Base-by-base conservation (phyloP, 1,284 basidiomycete species). In the Coniferiporia weirii region DNA sequence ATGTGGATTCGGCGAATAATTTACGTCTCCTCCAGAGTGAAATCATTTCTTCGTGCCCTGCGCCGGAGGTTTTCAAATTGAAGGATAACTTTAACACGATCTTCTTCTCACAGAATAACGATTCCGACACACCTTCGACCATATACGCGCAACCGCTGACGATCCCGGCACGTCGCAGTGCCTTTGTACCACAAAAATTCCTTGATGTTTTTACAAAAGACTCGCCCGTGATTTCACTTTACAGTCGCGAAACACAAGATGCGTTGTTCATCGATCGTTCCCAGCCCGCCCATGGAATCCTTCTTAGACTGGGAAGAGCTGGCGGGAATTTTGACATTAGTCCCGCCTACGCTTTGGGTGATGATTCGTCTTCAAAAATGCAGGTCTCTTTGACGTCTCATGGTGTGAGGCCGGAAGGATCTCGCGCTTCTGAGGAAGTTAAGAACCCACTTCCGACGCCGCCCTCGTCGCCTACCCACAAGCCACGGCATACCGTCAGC, bases 381-480 rank as follows among this genome's bases (percentile, higher is more conserved):
- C 43, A 53, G 20, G 19, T 59, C 38, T 38, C 51, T 5, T n/a
- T 53, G 20, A 44, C 43, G 44, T 44, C 19, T 22, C 15, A 27
- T 40, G 32, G 7, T 38, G 43, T 43, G 27, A n/a, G 12, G 8
- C 57, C 57, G 10, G 34, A 38, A 15, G 20, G 19, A 8, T 17
- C 48, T 8, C n/a, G 19, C 15, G 17, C 20, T 5, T 35, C 48
- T 8, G 15, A 8, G 20, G 17, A 36, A 27, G 34, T 43, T 32
- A 34, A 51, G 17, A 59, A 53, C 17, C 32, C 51, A 12, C 57
- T 59, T 32, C 57, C 57, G 34, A 59, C 57, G 20, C 57, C 57
- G 13, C 57, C 57, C 15, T 50, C 50, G 12, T 59, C 57, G 10
- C 57, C 57, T 17, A 19, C n/a, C 7, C 22, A 38, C 3, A 52